A percentile compares a stretch with the other conserved stretches of the same genome.
Evolutionary conservation across 441 rosid genomes (phyloP).

Genomic region (Corymbia citriodora): DNA sequence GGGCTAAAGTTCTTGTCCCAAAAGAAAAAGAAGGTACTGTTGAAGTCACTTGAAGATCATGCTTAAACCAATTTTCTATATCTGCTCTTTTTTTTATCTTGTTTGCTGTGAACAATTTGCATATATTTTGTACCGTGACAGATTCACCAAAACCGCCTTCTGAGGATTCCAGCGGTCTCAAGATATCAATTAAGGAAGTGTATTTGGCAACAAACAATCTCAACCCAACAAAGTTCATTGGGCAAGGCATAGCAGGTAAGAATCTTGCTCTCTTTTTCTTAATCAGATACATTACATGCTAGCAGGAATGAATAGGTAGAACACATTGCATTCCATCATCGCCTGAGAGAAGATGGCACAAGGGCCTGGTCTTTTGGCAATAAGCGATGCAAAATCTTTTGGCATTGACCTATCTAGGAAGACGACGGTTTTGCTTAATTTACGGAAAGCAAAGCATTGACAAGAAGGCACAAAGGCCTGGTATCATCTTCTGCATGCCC

Average conservation of each 20-base stretch:
- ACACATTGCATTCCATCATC: neutral
- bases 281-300: neutral
- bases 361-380: neutral
- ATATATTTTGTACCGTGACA: neutral
- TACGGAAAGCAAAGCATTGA: neutral
- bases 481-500: neutral
- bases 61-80: neutral
- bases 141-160: neutral
- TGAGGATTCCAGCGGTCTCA: slow-evolving; percentile 15
- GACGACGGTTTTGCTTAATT: neutral
- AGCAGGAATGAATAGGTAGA: neutral
- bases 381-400: neutral
- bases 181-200: slow-evolving; percentile 36
- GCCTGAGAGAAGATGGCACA: neutral
- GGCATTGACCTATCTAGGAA: neutral
- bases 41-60: neutral
- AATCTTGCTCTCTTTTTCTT: neutral
- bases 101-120: neutral
- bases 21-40: slow-evolving; percentile 17
- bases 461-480: neutral
- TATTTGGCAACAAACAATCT: slow-evolving; percentile 45
- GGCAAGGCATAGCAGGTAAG: slow-evolving; percentile 61
- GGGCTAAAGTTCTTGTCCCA: slow-evolving; percentile 1
- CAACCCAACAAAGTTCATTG: slow-evolving; percentile 40
- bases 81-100: neutral